These are phyloP conservation scores for Apiospora pterosperma DNA, from an alignment of 2,329 filamentous ascomycete genomes.

Conservation along the genomic window DNA sequence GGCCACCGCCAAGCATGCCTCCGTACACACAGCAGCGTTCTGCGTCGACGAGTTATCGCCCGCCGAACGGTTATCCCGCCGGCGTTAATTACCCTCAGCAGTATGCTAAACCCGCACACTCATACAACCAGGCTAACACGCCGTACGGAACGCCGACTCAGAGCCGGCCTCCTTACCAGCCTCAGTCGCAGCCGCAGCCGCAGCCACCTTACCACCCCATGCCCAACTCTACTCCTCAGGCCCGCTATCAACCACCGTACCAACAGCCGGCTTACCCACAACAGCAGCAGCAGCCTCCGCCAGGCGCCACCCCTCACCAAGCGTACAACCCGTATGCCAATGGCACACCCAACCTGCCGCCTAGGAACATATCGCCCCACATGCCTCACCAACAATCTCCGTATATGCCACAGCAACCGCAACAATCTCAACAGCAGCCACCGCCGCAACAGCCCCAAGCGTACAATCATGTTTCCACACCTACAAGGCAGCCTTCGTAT, in stretches of 20 bases:
- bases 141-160: constrained; percentile 36
- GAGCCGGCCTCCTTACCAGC: constrained; percentile 34
- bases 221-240: constrained; percentile 23
- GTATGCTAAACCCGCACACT: not conserved
- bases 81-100: constrained; percentile 11
- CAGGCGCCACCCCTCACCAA: constrained; percentile 21
- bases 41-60: constrained; percentile 45
- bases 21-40: constrained; percentile 28
- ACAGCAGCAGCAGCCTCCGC: constrained; percentile 17
- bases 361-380: constrained; percentile 27
- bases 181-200: constrained; percentile 11
- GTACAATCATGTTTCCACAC: constrained; percentile 23
- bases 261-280: constrained; percentile 22
- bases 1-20: constrained; percentile 36
- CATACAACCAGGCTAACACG: constrained; percentile 40
- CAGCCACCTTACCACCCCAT: constrained; percentile 4
- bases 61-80: constrained; percentile 43
- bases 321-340: constrained; percentile 27
- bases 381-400: constrained; percentile 24
- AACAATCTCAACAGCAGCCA: constrained; percentile 9
- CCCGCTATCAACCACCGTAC: constrained; percentile 19
- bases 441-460: constrained; percentile 24
- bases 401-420: constrained; percentile 22
- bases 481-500: constrained; percentile 24
- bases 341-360: constrained; percentile 20